Base-by-base conservation (phyloP, 257 asterid species). In the Gentiana dahurica region DNA sequence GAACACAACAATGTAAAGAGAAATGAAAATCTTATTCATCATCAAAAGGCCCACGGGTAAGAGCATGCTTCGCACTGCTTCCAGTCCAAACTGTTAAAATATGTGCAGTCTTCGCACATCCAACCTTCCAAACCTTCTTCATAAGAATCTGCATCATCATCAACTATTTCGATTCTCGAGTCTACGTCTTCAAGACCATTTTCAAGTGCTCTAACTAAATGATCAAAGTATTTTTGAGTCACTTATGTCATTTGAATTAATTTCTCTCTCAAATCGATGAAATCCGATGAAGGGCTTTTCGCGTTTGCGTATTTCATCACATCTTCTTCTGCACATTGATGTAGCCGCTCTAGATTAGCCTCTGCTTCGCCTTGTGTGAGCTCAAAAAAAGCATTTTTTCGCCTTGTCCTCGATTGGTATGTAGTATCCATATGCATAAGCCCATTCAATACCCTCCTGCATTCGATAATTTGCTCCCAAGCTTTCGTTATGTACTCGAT, bases 401-500 rank as follows among this genome's bases (percentile, higher is more conserved):
- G 0, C 36, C 2, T 7, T 2, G 8, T 51, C 33, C 24, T 51
- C 35, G 34, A n/a, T 35, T 8, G 35, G 32, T 51, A 51, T 12
- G 24, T 49, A 49, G 53, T 49, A 49, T 11, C 53, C 32, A 15
- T 49, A 49, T 7, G 53, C 53, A 3, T 51, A 51, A 10, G 8
- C 33, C 54, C 54, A 51, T 51, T 51, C 33, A 51, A 7, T n/a
- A 51, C 8, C 54, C 54, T 51, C 34, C 54, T 12, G 33, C 54
- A 51, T 51, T 51, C 54, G 3, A 51, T 8, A 51, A 51, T 51
- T 51, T 51, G 54, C 8, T 2, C 7, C 35, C 35, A 13, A 13
- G 54, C 54, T n/a, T 15, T 6, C n/a, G 24, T 1, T 6, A 51
- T 51, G 35, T n/a, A 51, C 5, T 51, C 35, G 9, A 51, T n/a